Base-by-base conservation (phyloP, 2,329 filamentous ascomycete species). In the Xylariaceae sp. region DNA sequence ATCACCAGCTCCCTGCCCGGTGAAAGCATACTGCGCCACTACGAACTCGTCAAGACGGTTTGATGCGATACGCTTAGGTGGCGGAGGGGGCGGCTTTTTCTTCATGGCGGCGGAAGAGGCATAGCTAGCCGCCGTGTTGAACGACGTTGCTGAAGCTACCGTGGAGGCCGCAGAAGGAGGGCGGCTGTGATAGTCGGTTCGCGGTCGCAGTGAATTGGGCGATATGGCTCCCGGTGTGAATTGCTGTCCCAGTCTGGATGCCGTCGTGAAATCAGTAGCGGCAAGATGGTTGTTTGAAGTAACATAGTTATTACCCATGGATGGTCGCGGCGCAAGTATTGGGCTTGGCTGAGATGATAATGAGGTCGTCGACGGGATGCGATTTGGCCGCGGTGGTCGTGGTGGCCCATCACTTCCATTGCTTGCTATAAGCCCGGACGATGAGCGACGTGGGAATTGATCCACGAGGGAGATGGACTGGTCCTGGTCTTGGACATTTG, bases 61-160 rank as follows among this genome's bases (percentile, higher is more conserved):
- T 51, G 75, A 74, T 29, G 76, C 77, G 1, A 79, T 73, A 50
- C 82, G 79, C 71, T 88, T 87, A 2, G 82, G 78, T 15, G 82
- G 81, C 0, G 88, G 87, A 0, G 90, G 89, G 0, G 89, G 88
- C 1, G 85, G 86, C 72, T 88, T 89, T 76, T 93, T 93, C 74
- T 88, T 89, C 4, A 71, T 75, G 5, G 74, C 73, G 1, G 72
- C 66, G 40, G 60, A 26, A 18, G 56, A 57, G 13, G 52, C 50
- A 30, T 39, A 52, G 20, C 52, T 60, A 4, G 58, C 58, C 20
- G 64, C 59, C 16, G 64, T 64, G 46, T 61, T 68, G 26, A 61
- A 30, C 4, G 70, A 70, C 0, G 60, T 39, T 11, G 49, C 67
- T 11, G 66, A 67, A 24, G 64, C 53, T 35, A 60, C 40, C 6